Base-by-base conservation (phyloP, 2,329 filamentous ascomycete species). In the Xylaria multiplex region DNA sequence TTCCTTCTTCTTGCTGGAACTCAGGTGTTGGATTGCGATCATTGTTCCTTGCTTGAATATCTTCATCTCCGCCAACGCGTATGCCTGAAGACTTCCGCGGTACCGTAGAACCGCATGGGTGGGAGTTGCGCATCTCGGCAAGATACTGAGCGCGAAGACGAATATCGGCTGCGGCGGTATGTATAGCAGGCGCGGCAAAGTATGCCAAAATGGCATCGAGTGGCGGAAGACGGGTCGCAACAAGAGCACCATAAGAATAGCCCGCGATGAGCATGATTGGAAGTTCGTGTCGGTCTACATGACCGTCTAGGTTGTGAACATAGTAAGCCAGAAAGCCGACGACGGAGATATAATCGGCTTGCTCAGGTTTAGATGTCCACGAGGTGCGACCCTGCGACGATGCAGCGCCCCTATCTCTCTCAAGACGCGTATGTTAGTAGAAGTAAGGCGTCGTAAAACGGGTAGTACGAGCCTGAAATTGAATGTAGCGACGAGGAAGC, bases 171-270 rank as follows among this genome's bases (percentile, higher is more conserved):
- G 88, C 85, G 4, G 88, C 79, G 0, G 88, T 88, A 45, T 84
- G 87, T n/a, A 77, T 72, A 2, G 79, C 70, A 0, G 88, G 85
- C 0, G 79, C 76, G 7, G 79, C 75, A 71, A 96, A 93, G 0
- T 85, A 79, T 1, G 83, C 77, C 27, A 93, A 78, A 32, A 96
- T 86, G 0, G 82, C 78, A 11, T 81, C 77, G 42, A 90, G 79
- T 0, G 88, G 82, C 0, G 93, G 92, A 0, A 97, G 84, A 64
- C 90, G 88, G 0, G 86, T 88, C 2, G 93, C 89, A 45, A 98
- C 87, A 74, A 97, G 86, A 4, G 93, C 92, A 49, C 96, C 96
- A 77, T 97, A 97, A 0, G 93, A 97, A 77, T 97, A 97, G 13
- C 94, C 94, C 1, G 86, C 90, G 5, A 97, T 73, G 2, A 89